Evolutionary conservation across 2,329 filamentous ascomycete species (phyloP).

Genomic region (Stromatinia cepivora): DNA sequence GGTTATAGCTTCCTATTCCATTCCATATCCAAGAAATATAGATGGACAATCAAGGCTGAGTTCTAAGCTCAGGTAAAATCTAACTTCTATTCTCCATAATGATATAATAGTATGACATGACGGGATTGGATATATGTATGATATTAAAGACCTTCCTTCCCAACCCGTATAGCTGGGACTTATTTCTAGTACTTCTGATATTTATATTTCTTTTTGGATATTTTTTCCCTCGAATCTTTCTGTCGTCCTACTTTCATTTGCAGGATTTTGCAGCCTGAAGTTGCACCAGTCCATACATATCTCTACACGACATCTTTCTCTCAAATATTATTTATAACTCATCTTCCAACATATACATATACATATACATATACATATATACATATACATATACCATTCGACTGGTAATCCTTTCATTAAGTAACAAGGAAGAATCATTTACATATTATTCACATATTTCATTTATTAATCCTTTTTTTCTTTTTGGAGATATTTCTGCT

Average conservation of each 20-base stretch:
- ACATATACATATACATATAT: neutral
- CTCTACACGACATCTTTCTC: constrained; percentile 7
- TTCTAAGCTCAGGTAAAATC: neutral
- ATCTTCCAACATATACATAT: neutral
- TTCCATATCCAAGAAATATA: neutral
- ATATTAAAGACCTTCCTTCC: constrained; percentile 9
- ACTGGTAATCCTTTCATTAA: neutral
- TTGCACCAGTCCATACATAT: constrained; percentile 2
- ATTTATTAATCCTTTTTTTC: neutral
- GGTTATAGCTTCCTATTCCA: constrained; percentile 7
- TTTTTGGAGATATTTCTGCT: neutral
- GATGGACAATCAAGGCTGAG: constrained; percentile 11
- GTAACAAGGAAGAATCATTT: neutral
- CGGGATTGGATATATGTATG: neutral
- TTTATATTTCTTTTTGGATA: neutral
- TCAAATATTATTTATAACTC: neutral
- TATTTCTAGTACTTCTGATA: neutral
- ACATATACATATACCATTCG: neutral
- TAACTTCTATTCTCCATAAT: neutral
- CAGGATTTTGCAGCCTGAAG: constrained; percentile 9
- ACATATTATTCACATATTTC: neutral
- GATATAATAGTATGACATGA: constrained; percentile 9
- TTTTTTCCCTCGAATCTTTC: neutral
- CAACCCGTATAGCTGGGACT: constrained; percentile 4
- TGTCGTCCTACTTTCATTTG: constrained; percentile 4